Evolutionary conservation across 75 land plant species (phyloP).

Genomic region (Pinus taeda): DNA sequence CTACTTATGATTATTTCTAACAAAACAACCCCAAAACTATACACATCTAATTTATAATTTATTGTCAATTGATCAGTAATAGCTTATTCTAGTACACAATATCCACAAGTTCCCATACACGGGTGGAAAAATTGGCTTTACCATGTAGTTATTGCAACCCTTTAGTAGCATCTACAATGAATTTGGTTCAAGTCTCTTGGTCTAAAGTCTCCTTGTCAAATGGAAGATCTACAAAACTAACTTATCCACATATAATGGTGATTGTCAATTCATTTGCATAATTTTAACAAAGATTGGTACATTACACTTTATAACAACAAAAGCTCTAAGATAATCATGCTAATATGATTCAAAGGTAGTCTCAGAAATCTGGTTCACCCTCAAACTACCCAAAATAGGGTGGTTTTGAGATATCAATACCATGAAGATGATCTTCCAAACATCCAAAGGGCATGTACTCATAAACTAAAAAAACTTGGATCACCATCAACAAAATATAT

Average conservation of each 20-base stretch:
- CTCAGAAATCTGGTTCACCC: background rate
- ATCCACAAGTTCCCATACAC: slow-evolving; percentile 55
- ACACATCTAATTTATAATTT: slow-evolving; percentile 56
- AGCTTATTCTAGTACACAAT: slow-evolving; percentile 55
- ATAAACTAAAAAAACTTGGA: slow-evolving; percentile 32
- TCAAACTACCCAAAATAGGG: background rate
- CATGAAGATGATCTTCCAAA: slow-evolving; percentile 46
- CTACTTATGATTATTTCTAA: slow-evolving; percentile 44
- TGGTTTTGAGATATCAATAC: slow-evolving; percentile 13
- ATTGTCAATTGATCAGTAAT: slow-evolving; percentile 50
- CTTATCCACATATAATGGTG: background rate
- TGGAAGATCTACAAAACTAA: slow-evolving; percentile 28
- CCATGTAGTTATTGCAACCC: slow-evolving; percentile 44
- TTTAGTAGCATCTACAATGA: slow-evolving; percentile 42
- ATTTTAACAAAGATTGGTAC: background rate
- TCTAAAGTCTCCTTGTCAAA: slow-evolving; percentile 35
- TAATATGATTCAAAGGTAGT: too few relatives aligned
- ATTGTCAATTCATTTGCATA: background rate
- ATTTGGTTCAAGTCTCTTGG: slow-evolving; percentile 41
- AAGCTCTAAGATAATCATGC: background rate
- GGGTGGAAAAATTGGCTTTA: slow-evolving; percentile 48
- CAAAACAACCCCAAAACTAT: slow-evolving; percentile 52
- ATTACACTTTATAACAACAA: background rate
- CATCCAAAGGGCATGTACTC: slow-evolving; percentile 44
- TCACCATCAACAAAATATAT: slow-evolving; percentile 55